phyloP scores from a whole-genome alignment of 1,284 basidiomycete species.

The Limonomyces culmigenus region DNA sequence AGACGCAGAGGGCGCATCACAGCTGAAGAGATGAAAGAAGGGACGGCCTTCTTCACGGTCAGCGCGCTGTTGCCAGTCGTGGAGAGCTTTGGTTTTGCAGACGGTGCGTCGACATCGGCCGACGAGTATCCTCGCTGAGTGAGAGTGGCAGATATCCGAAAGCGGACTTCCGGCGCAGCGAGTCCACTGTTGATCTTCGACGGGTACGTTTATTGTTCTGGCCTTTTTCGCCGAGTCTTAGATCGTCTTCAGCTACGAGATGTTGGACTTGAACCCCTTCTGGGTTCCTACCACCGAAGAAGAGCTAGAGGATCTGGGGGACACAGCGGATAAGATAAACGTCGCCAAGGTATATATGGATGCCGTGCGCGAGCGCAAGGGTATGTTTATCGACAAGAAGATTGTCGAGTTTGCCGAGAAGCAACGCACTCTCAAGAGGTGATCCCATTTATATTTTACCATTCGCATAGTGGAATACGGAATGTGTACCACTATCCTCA shows the following conservation, averaged over 20 bases:
- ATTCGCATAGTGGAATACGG: too few relatives aligned
- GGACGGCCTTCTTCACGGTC: slow-evolving; percentile 89
- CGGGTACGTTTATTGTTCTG: slow-evolving; percentile 39
- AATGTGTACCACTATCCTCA: too few relatives aligned
- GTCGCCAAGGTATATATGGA: slow-evolving; percentile 95
- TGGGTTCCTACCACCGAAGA: slow-evolving; percentile 99
- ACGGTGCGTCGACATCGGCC: slow-evolving; percentile 37
- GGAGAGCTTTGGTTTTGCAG: slow-evolving; percentile 95
- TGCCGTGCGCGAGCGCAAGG: slow-evolving; percentile 77
- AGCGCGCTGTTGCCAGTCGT: slow-evolving; percentile 87
- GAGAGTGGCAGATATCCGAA: slow-evolving; percentile 66
- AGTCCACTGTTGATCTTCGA: slow-evolving; percentile 94
- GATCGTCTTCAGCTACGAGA: slow-evolving; percentile 49
- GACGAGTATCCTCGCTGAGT: background rate
- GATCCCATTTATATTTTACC: too few relatives aligned
- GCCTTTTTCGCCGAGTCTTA: too few relatives aligned
- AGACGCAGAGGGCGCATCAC: slow-evolving; percentile 83
- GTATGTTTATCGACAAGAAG: slow-evolving; percentile 89
- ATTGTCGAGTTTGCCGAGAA: slow-evolving; percentile 92
- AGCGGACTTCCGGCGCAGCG: slow-evolving; percentile 90
- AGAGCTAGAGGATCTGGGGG: slow-evolving; percentile 93
- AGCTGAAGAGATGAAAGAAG: slow-evolving; percentile 98
- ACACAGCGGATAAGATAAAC: slow-evolving; percentile 88
- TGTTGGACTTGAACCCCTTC: slow-evolving; percentile 89
- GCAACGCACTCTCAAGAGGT: slow-evolving; percentile 88